Percentiles rank a stretch among this genome's conserved stretches.
These are phyloP conservation scores for Hyphopichia khmerensis DNA, from an alignment of 1,139 yeast genomes.

Conservation along the genomic window DNA sequence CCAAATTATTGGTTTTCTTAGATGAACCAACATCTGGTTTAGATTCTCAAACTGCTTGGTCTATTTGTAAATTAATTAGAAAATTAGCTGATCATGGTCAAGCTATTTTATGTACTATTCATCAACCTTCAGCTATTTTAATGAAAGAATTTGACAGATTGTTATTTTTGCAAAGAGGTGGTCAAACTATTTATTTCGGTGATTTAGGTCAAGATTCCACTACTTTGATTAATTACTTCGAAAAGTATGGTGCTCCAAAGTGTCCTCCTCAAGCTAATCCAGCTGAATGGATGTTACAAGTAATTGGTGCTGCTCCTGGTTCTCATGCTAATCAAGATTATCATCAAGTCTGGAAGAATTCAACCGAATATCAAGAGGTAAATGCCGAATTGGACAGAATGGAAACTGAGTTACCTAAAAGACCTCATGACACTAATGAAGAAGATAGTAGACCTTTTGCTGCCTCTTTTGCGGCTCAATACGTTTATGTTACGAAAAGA, in stretches of 20 bases:
- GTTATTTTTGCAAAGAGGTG: conserved; percentile 43
- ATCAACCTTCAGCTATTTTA: conserved; percentile 42
- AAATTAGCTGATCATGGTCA: conserved; percentile 45
- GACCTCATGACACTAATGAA: conserved; percentile 22
- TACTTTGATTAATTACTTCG: conserved; percentile 54
- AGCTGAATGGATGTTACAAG: conserved; percentile 59
- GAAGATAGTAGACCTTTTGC: conserved; percentile 25
- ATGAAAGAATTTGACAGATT: conserved; percentile 36
- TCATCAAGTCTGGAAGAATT: conserved; percentile 32
- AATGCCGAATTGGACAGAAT: conserved; percentile 23
- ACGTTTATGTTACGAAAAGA: conserved; percentile 21
- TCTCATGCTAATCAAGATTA: conserved; percentile 34
- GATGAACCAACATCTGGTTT: conserved; percentile 44
- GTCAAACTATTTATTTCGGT: conserved; percentile 66
- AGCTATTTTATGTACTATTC: conserved; percentile 44
- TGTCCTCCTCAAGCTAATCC: conserved; percentile 51
- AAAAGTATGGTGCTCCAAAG: conserved; percentile 47
- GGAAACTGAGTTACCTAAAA: conserved; percentile 27
- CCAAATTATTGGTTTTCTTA: conserved; percentile 34
- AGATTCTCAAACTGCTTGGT: conserved; percentile 47
- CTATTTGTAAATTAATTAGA: conserved; percentile 41
- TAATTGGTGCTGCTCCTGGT: conserved; percentile 45
- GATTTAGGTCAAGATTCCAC: conserved; percentile 57
- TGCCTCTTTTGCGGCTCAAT: conserved; percentile 25
- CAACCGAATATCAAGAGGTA: conserved; percentile 24